Conservation (phyloP, 352 stramenopile species). For the Saprolegnia parasitica region DNA sequence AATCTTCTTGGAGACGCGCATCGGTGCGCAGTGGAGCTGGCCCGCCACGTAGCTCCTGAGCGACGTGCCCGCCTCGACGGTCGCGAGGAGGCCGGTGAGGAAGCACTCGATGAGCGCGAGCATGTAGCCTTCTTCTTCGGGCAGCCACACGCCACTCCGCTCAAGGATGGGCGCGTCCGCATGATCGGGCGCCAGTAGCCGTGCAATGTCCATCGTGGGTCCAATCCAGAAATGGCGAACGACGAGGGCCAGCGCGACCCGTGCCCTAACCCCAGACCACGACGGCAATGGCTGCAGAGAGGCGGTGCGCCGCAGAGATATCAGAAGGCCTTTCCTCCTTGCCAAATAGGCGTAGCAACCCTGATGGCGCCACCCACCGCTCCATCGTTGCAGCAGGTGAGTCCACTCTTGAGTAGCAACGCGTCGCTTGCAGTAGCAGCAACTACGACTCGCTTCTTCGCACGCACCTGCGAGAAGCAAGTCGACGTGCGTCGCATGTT, state of each 20-base stretch:
- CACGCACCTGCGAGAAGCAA: too few species aligned
- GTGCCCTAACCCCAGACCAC: background rate
- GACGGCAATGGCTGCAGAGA: background rate
- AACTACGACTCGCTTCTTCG: too few species aligned
- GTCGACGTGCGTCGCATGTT: too few species aligned
- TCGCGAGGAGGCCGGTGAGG: conserved; percentile 52
- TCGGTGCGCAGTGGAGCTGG: conserved; percentile 67
- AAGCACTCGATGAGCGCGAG: conserved; percentile 60
- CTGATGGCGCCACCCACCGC: too few species aligned
- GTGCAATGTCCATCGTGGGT: background rate
- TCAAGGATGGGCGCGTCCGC: conserved; percentile 9
- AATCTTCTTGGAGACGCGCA: conserved; percentile 80
- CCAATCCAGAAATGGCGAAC: background rate
- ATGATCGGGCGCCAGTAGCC: background rate
- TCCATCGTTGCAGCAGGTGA: too few species aligned
- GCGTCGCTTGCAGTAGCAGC: too few species aligned
- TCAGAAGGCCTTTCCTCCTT: background rate
- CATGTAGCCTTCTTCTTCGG: conserved; percentile 63
- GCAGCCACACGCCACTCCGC: conserved; percentile 45
- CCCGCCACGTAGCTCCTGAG: conserved; percentile 63
- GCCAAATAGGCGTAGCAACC: background rate
- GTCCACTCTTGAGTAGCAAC: too few species aligned
- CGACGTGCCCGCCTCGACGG: conserved; percentile 68
- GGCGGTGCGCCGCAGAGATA: too few species aligned
- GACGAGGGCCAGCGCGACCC: background rate